These are phyloP conservation scores for Hippophae tibetana DNA, from an alignment of 306 rosid genomes.

Conservation along the genomic window DNA sequence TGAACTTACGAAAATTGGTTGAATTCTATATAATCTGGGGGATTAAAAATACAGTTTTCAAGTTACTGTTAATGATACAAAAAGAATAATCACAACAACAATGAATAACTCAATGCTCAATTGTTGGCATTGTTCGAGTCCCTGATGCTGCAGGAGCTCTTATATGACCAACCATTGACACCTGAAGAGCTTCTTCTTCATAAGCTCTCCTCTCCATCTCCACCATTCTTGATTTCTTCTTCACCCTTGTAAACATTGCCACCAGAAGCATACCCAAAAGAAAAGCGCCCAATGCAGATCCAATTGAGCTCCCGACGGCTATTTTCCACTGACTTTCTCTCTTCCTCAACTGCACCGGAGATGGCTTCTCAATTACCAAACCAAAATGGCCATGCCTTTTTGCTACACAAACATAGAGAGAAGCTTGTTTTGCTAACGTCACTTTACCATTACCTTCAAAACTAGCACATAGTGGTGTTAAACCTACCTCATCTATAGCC, in stretches of 20 bases:
- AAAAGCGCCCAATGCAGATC: slow-evolving; percentile 74
- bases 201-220: slow-evolving; percentile 84
- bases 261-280: slow-evolving; percentile 72
- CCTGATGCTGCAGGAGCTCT: slow-evolving; percentile 74
- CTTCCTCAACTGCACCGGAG: slow-evolving; percentile 31
- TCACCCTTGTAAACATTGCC: slow-evolving; percentile 87
- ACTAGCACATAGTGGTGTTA: slow-evolving; percentile 57
- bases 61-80: slow-evolving; percentile 35
- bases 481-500: slow-evolving; percentile 19
- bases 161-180: slow-evolving; percentile 95
- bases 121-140: slow-evolving; percentile 51
- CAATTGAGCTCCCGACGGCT: slow-evolving; percentile 69
- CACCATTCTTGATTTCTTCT: slow-evolving; percentile 79
- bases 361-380: slow-evolving; percentile 48
- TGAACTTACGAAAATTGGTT: slow-evolving; percentile 3
- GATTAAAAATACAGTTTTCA: slow-evolving; percentile 1
- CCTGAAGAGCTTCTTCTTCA: slow-evolving; percentile 93
- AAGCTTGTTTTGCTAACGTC: slow-evolving; percentile 41
- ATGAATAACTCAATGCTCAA: slow-evolving; percentile 38
- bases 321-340: slow-evolving; percentile 70
- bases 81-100: slow-evolving; percentile 12
- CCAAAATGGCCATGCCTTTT: slow-evolving; percentile 87
- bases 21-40: slow-evolving; percentile 10
- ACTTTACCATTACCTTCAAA: slow-evolving; percentile 74
- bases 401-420: slow-evolving; percentile 50